These are phyloP conservation scores for Aspergillus bridgeri DNA, from an alignment of 495 filamentous ascomycete genomes.

Conservation along the genomic window DNA sequence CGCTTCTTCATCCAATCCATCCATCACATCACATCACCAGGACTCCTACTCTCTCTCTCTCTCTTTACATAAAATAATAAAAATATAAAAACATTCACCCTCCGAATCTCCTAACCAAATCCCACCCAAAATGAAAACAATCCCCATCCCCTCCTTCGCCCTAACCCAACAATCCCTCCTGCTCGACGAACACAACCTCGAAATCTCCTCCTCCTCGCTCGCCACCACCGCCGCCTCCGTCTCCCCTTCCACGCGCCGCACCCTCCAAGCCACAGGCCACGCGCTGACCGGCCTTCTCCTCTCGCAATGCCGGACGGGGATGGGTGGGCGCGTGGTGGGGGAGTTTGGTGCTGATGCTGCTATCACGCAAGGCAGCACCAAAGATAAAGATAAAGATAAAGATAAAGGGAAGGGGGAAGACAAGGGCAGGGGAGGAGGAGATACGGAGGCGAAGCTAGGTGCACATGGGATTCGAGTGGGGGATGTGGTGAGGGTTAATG, in stretches of 20 bases:
- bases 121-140: conserved; percentile 33
- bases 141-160: conserved; percentile 75
- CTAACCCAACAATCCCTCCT: conserved; percentile 75
- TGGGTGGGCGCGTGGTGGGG: conserved; percentile 82
- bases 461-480: conserved; percentile 84
- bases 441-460: conserved; percentile 47
- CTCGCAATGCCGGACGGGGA: conserved; percentile 78
- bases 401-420: conserved; percentile 17
- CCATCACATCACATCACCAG: too few relatives aligned
- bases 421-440: conserved; percentile 37
- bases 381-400: too few relatives aligned
- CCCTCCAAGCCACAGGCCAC: conserved; percentile 80
- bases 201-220: conserved; percentile 47
- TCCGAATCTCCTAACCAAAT: background rate
- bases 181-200: conserved; percentile 70
- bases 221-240: conserved; percentile 68
- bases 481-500: conserved; percentile 79
- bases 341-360: conserved; percentile 77
- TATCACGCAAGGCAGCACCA: too few relatives aligned
- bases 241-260: conserved; percentile 62
- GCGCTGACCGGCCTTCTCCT: conserved; percentile 78
- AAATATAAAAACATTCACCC: too few relatives aligned
- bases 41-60: too few relatives aligned
- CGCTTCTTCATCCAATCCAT: background rate
- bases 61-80: too few relatives aligned